phyloP scores from a whole-genome alignment of 2,329 filamentous ascomycete genomes.

The Talaromyces funiculosus region DNA sequence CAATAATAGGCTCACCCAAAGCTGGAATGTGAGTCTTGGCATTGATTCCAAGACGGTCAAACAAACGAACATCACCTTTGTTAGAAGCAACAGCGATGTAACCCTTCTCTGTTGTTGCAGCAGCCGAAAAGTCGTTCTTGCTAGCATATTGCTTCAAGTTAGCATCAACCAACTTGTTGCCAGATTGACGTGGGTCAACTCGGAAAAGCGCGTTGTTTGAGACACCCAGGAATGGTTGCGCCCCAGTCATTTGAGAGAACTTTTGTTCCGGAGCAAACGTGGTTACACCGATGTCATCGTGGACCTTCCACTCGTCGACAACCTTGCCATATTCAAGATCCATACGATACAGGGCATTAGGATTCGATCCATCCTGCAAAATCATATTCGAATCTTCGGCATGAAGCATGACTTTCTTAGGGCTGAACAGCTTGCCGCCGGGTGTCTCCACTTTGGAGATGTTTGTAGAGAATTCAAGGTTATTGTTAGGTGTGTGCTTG shows the following conservation, averaged over 20 bases:
- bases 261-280: conserved; percentile 90
- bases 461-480: conserved; percentile 91
- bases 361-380: conserved; percentile 72
- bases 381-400: conserved; percentile 86
- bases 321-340: conserved; percentile 97
- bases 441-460: conserved; percentile 94
- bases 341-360: conserved; percentile 93
- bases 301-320: conserved; percentile 97
- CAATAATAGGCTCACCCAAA: conserved; percentile 88
- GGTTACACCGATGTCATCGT: conserved; percentile 89
- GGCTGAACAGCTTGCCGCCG: conserved; percentile 78
- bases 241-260: conserved; percentile 93
- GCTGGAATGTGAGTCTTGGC: conserved; percentile 96
- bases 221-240: conserved; percentile 91
- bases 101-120: conserved; percentile 92
- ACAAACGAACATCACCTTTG: conserved; percentile 95
- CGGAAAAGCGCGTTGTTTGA: conserved; percentile 91
- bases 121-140: conserved; percentile 94
- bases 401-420: conserved; percentile 95
- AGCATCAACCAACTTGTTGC: conserved; percentile 85
- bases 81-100: conserved; percentile 96
- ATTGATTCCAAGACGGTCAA: conserved; percentile 92
- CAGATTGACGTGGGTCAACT: conserved; percentile 82
- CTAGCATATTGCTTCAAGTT: conserved; percentile 93
- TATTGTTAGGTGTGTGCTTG: conserved; percentile 89